Evolutionary conservation across 129 eudicot genomes (phyloP).

Genomic region (Heracleum sosnowskyi): DNA sequence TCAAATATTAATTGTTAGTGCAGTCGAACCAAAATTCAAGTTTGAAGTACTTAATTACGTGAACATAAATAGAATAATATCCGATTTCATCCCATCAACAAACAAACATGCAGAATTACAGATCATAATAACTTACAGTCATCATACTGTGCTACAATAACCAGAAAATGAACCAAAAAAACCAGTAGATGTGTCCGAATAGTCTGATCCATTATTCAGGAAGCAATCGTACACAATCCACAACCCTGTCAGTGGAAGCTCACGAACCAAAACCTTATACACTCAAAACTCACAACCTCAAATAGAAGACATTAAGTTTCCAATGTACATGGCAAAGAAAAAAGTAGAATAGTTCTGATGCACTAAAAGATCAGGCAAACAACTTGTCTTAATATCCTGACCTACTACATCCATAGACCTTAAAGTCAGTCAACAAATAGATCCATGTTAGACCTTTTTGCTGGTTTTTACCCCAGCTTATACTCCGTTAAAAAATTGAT

Average conservation of each 20-base stretch:
- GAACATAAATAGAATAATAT: background rate
- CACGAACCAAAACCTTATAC: background rate
- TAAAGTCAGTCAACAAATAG: background rate
- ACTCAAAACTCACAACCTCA: background rate
- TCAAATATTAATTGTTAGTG: background rate
- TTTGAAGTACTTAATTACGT: background rate
- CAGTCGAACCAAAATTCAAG: background rate
- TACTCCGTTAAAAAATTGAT: background rate
- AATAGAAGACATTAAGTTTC: background rate
- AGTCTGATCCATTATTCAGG: background rate
- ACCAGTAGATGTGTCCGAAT: background rate
- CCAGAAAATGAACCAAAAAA: background rate
- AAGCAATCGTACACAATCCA: background rate
- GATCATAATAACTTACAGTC: slow-evolving; percentile 12
- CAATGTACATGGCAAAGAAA: background rate
- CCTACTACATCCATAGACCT: background rate
- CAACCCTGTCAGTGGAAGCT: background rate
- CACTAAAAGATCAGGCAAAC: background rate
- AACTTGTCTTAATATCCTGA: background rate
- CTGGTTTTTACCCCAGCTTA: background rate
- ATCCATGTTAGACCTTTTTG: background rate
- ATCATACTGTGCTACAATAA: background rate
- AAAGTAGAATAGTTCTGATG: background rate
- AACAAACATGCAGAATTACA: background rate
- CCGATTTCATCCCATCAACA: background rate